Evolutionary conservation across 805 yeast species (phyloP).

Genomic region (Hanseniaspora valbyensis): DNA sequence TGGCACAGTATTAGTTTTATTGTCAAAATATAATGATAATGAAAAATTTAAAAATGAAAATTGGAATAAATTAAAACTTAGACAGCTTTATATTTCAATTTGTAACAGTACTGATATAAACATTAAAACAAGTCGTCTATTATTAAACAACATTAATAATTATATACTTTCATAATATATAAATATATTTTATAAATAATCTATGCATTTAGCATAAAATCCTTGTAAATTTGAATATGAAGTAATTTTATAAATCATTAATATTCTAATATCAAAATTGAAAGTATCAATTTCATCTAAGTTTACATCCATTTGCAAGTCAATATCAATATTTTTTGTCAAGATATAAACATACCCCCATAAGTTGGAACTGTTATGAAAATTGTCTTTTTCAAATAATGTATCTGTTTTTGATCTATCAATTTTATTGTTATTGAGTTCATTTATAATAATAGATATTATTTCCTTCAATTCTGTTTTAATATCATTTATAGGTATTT

Average conservation of each 20-base stretch:
- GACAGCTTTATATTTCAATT: conserved; percentile 2
- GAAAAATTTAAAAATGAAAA: neutral
- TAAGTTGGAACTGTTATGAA: conserved; percentile 7
- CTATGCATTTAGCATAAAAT: neutral
- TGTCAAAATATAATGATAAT: neutral
- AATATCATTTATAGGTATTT: neutral
- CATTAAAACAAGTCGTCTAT: conserved; percentile 5
- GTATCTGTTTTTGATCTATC: neutral
- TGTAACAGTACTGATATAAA: neutral
- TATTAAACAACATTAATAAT: conserved; percentile 5
- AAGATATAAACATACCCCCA: conserved; percentile 14
- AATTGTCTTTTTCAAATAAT: conserved; percentile 9
- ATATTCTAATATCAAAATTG: conserved; percentile 5
- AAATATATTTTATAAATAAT: neutral
- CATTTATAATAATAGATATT: neutral
- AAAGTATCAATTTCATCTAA: neutral
- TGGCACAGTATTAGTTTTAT: neutral
- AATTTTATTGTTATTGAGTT: neutral
- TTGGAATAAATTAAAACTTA: neutral
- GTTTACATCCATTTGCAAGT: neutral
- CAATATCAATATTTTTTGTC: neutral
- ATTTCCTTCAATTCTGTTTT: neutral
- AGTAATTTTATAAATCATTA: conserved; percentile 3
- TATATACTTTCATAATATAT: conserved; percentile 1
- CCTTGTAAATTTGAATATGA: neutral